Conservation (phyloP, 129 eudicot species). For the Chrysanthemum makinoi region DNA sequence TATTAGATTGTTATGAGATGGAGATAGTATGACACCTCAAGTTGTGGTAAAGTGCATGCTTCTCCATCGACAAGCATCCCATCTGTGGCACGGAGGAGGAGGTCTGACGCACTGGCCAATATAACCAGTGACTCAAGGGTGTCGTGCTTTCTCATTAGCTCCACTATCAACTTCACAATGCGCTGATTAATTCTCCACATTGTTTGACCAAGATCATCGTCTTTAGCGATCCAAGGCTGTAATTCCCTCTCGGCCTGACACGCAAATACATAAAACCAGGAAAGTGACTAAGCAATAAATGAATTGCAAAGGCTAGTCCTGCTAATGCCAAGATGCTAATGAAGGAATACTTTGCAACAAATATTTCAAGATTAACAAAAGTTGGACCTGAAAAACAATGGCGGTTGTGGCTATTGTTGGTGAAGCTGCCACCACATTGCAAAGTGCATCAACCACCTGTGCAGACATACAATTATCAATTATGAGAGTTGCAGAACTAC, state of each 20-base stretch:
- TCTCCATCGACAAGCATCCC: conserved; percentile 99
- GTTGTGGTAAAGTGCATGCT: conserved; percentile 93
- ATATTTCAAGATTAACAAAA: conserved; percentile 24
- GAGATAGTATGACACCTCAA: conserved; percentile 62
- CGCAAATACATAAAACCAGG: conserved; percentile 1
- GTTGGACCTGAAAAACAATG: conserved; percentile 83
- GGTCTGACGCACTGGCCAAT: conserved; percentile 82
- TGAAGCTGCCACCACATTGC: conserved; percentile 95
- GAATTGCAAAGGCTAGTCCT: no score
- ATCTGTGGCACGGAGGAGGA: conserved; percentile 94
- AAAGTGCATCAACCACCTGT: conserved; percentile 97
- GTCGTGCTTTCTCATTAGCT: conserved; percentile 92
- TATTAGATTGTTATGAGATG: not conserved
- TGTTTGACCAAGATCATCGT: conserved; percentile 75
- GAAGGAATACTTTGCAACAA: conserved; percentile 7
- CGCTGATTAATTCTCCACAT: conserved; percentile 94
- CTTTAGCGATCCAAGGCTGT: conserved; percentile 97
- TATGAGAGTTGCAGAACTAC: not conserved
- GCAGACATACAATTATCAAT: conserved; percentile 9
- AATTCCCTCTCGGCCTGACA: conserved; percentile 95
- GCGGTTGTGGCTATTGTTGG: conserved; percentile 97
- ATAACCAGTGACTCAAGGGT: conserved; percentile 81
- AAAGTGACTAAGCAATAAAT: not conserved
- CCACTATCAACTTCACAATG: conserved; percentile 85
- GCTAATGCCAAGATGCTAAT: no score